Evolutionary conservation across 306 rosid species (phyloP), one percentile per base, ranked within the genome.

Genomic region (Castanospermum australe): DNA sequence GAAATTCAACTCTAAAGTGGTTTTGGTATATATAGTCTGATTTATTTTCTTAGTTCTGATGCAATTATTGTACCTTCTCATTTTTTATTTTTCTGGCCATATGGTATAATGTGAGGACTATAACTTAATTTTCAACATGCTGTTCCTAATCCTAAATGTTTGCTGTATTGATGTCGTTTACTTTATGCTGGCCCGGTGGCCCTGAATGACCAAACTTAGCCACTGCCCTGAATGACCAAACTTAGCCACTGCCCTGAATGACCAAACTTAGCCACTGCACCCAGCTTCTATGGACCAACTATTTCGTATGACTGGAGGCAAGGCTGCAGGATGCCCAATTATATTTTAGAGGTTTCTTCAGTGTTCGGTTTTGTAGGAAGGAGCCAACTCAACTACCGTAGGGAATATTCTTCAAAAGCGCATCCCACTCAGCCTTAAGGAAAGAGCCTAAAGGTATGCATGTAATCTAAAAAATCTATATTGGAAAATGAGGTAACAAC

Each of bases 391-490:
- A 62, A 57, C 67, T 36, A 41, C 72, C 33, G 59, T 12, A 57
- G 71, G 66, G 76, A 84, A 80, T 77, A 77, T 85, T 60, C 71
- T 75, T 74, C 14, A 13, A 32, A 54, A 44, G 75, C 33, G 17
- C 61, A 56, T 41, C 18, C 20, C 71, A 79, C 87, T 79, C 86
- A 79, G 84, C 89, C 84, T 81, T 80, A 76, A 63, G 73, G 32
- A 77, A 30, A 62, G 65, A 44, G 3, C 36, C 42, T 22, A 35
- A 65, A 52, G 39, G 36, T 47, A 20, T 33, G 5, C 50, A 2
- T 50, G 66, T 6, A 69, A 48, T 54, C 17, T 52, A 5, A 36
- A 71, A 33, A 6, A 55, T 22, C 30, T 45, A 8, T 61, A 28
- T 45, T 30, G 32, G 32, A 59, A 24, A 39, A 30, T 33, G 38